phyloP scores from a whole-genome alignment of 495 filamentous ascomycete genomes.

The Penicillium simplicissimum region DNA sequence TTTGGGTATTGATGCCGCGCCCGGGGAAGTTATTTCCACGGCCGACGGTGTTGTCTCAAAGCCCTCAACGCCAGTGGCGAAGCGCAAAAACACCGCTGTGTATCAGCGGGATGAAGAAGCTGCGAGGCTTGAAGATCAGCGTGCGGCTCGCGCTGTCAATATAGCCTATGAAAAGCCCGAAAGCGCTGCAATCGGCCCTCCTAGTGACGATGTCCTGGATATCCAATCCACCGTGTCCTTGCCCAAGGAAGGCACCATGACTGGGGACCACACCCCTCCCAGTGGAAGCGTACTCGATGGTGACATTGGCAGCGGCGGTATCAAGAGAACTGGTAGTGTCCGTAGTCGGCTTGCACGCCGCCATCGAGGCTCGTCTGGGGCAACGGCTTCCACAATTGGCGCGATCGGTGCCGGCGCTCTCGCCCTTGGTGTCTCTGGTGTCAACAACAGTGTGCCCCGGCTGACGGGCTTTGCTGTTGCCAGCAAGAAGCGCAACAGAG shows the following conservation, averaged over 20 bases:
- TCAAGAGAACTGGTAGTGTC: slow-evolving; percentile 77
- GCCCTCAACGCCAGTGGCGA: slow-evolving; percentile 34
- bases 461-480: slow-evolving; percentile 96
- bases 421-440: slow-evolving; percentile 63
- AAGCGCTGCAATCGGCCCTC: slow-evolving; percentile 22
- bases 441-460: slow-evolving; percentile 61
- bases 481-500: slow-evolving; percentile 90
- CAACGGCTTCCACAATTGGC: slow-evolving; percentile 70
- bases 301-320: slow-evolving; percentile 53
- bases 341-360: slow-evolving; percentile 73
- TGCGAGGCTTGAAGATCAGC: slow-evolving; percentile 57
- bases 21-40: slow-evolving; percentile 41
- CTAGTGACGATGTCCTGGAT: slow-evolving; percentile 36
- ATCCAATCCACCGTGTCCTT: slow-evolving; percentile 34
- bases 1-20: slow-evolving; percentile 52
- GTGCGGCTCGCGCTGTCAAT: slow-evolving; percentile 59
- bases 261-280: slow-evolving; percentile 63
- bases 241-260: slow-evolving; percentile 35
- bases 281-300: slow-evolving; percentile 69
- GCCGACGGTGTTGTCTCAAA: slow-evolving; percentile 45
- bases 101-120: slow-evolving; percentile 52
- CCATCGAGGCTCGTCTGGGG: slow-evolving; percentile 84
- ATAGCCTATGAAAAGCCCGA: slow-evolving; percentile 60
- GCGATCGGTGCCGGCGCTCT: slow-evolving; percentile 66
- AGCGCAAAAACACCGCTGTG: slow-evolving; percentile 42